Evolutionary conservation across 2,329 filamentous ascomycete genomes (phyloP).

Genomic region (Penicillium rolfsii): DNA sequence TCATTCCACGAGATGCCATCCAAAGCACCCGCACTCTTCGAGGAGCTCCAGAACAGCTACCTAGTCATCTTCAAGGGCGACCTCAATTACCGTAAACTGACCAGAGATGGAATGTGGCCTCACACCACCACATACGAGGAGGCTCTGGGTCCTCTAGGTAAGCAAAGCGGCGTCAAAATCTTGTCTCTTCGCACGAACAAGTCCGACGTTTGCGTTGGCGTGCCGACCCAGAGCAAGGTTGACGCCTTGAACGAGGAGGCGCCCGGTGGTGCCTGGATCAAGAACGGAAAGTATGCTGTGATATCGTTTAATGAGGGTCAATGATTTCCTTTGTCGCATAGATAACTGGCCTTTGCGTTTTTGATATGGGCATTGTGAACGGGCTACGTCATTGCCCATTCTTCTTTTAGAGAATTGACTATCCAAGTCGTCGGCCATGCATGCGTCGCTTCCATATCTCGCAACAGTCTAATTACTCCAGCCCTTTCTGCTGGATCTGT

Average conservation of each 20-base stretch:
- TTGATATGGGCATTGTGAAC: not conserved
- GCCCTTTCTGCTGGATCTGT: conserved; percentile 13
- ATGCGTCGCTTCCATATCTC: conserved; percentile 18
- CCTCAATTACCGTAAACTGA: conserved; percentile 32
- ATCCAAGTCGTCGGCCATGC: conserved; percentile 18
- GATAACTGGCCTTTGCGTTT: conserved; percentile 4
- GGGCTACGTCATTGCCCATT: conserved; percentile 9
- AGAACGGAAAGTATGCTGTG: conserved; percentile 26
- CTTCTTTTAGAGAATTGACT: conserved; percentile 16
- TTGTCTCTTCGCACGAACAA: conserved; percentile 15
- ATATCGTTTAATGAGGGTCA: conserved; percentile 17
- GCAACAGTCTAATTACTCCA: conserved; percentile 14
- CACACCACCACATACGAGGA: conserved; percentile 24
- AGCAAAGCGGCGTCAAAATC: conserved; percentile 10
- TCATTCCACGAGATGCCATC: conserved; percentile 20
- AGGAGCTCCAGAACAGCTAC: conserved; percentile 24
- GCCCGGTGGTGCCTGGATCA: conserved; percentile 19
- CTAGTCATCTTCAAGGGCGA: conserved; percentile 31
- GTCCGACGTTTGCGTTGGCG: conserved; percentile 16
- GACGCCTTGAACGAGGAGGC: conserved; percentile 20
- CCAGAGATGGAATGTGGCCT: conserved; percentile 28
- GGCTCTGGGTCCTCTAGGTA: conserved; percentile 26
- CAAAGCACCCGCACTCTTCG: conserved; percentile 19
- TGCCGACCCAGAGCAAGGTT: conserved; percentile 21
- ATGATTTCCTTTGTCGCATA: conserved; percentile 5